Evolutionary conservation across 1,284 basidiomycete species (phyloP), one percentile per base, ranked within the genome.

Genomic region (Moesziomyces antarcticus): DNA sequence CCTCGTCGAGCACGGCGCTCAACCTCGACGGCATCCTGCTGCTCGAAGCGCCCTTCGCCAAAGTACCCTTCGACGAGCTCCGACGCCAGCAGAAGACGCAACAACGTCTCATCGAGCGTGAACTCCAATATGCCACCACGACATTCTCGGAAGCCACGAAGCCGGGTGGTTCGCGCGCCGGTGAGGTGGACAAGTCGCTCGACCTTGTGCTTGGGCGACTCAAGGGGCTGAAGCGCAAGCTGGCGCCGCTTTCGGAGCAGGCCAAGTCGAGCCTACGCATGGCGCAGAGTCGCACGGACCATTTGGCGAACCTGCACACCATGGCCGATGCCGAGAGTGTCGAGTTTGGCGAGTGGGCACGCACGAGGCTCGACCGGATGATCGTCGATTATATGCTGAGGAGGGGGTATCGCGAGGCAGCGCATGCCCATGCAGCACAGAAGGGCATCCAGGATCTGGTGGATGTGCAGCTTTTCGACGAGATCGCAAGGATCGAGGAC

Each of bases 321-420:
- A 58, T 78, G 21, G 22, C 13, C 30, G 14, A 54, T 40, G 43
- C 62, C 13, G 60, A 76, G 20, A 46, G 41, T 18, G 9, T 50
- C 14, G 70, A 67, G 2, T 78, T 80, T 33, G 22, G 54, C 10
- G 56, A 74, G 7, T 96, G 93, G 93, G 89, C 90, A 18, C 90
- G 92, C 73, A 90, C 88, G 42, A 87, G 94, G 30, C 86, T 98
- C 10, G 91, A 95, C 80, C 86, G 96, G 66, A 97, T 95, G 90
- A 87, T 99, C 27, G 91, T 94, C 1, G 96, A 99, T 84, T 96
- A 94, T 90, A 89, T 92, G 47, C 86, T 98, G 43, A 87, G 94
- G 27, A 87, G 88, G 46, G 91, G 91, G 1, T 77, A 66, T 20
- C 44, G 63, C 4, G 11, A 55, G 8, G 56, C 69, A 6, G 81